These are phyloP conservation scores for Lobosporangium transversale DNA, from an alignment of 192 early-diverging fungal species.

Conservation along the genomic window DNA sequence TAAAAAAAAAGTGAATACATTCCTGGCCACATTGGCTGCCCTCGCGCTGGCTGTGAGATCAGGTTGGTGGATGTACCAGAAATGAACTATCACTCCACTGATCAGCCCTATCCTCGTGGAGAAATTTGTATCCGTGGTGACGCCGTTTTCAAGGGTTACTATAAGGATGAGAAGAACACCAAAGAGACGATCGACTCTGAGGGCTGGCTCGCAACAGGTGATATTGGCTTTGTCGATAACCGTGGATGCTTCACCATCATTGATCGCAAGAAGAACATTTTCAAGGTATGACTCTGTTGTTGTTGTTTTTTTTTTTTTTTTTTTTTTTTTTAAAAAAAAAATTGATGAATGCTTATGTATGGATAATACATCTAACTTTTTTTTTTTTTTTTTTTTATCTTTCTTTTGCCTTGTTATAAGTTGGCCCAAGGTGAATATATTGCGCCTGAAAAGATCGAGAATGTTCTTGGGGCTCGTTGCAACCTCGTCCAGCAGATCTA, in stretches of 20 bases:
- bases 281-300: conserved; percentile 57
- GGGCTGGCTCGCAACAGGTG: conserved; percentile 92
- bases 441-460: conserved; percentile 93
- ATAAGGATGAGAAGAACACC: conserved; percentile 85
- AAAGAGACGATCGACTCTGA: conserved; percentile 78
- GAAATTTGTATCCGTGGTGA: conserved; percentile 88
- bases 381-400: neutral
- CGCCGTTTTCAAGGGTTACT: conserved; percentile 83
- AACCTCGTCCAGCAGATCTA: conserved; percentile 61
- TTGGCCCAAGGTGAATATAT: conserved; percentile 86
- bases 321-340: neutral
- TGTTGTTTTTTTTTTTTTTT: neutral
- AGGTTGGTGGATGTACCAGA: conserved; percentile 90
- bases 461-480: conserved; percentile 55
- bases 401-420: conserved; percentile 49
- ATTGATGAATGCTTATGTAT: neutral
- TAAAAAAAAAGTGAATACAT: conserved; percentile 72
- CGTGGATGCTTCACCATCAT: conserved; percentile 81
- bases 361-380: too few relatives aligned
- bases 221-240: conserved; percentile 77
- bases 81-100: conserved; percentile 82
- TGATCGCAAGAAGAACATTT: conserved; percentile 87
- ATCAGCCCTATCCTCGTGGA: conserved; percentile 83
- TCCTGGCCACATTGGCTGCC: conserved; percentile 74
- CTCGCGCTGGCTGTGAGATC: conserved; percentile 70